Percentiles rank a stretch among this genome's conserved stretches.
Conservation (phyloP, 768 basidiomycete genomes). For the Boletus eberwhitei region DNA sequence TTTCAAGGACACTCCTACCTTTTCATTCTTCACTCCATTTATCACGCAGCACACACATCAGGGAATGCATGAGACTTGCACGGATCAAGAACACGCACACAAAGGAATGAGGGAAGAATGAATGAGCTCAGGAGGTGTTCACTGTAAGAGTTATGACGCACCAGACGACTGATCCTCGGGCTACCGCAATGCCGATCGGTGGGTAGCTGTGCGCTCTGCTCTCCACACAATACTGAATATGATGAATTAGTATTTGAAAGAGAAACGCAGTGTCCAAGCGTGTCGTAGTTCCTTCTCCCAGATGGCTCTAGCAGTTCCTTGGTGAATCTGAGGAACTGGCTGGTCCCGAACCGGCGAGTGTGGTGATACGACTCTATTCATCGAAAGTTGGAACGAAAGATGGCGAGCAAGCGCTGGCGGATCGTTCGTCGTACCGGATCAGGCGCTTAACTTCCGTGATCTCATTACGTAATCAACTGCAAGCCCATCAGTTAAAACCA, state of each 20-base stretch:
- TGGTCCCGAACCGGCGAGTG: not conserved
- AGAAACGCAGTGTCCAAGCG: not conserved
- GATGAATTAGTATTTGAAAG: conserved; percentile 4
- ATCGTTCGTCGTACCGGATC: not conserved
- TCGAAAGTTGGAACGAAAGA: not conserved
- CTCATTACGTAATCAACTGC: not conserved
- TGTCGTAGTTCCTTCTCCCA: not conserved
- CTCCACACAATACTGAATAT: not conserved
- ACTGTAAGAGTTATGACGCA: not conserved
- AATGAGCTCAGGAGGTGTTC: conserved; percentile 1
- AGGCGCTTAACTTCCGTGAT: conserved; percentile 11
- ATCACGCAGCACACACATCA: not conserved
- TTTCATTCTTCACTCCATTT: not conserved
- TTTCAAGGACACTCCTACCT: not conserved
- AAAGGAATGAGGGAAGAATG: not conserved
- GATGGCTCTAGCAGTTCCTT: not conserved
- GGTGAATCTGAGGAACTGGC: not conserved
- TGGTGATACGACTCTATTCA: not conserved
- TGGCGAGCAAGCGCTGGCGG: not conserved
- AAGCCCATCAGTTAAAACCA: too few relatives aligned
- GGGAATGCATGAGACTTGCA: conserved; percentile 1
- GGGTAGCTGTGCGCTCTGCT: not conserved
- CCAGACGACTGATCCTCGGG: conserved; percentile 14
- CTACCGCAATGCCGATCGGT: not conserved
- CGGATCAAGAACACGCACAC: not conserved